Base-by-base conservation (phyloP, 2,329 filamentous ascomycete genomes). In the Cercospora zeae-maydis region DNA sequence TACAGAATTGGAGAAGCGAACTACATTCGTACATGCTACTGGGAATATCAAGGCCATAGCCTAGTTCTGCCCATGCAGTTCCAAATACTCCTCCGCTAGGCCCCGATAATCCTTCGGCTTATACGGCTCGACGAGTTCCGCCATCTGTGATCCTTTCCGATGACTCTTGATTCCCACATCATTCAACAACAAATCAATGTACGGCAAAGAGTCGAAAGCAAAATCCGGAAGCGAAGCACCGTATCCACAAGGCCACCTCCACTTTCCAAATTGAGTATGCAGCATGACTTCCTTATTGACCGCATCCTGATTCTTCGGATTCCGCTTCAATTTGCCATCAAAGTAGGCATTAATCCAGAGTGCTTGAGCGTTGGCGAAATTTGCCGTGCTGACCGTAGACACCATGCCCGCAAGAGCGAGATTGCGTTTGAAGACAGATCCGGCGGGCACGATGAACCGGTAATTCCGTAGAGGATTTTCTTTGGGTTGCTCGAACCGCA, bases 281-380 rank as follows among this genome's bases (percentile, higher is more conserved):
- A 59, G 16, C 9, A 64, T 39, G 37, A 54, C 31, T n/a, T 62
- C 45, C 6, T 42, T 16, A 19, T 39, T 4, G n/a, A 59, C 19
- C n/a, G 33, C 27, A 16, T 45, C 16, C 14, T 47, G 19, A 11
- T 47, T 42, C 21, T 34, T 19, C 11, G 37, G 10, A 36, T 21
- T 14, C 24, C 30, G 21, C 47, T 55, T 31, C n/a, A 61, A n/a
- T 8, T 30, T 33, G 14, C 54, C 54, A 14, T 54, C 4, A 31
- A 64, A 62, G 21, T 39, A 64, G 3, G 62, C 58, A 4, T 42
- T 64, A 34, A 64, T 61, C 62, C 62, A 64, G 3, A 64, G 56
- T 1, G 62, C 62, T 55, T 61, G 58, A 1, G 55, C 47, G 49
- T 59, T 59, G 1, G 62, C 59, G 14, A 61, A 31, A 7, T 58